Evolutionary conservation across 2,329 filamentous ascomycete genomes (phyloP).

Genomic region (Macroventuria anomochaeta): DNA sequence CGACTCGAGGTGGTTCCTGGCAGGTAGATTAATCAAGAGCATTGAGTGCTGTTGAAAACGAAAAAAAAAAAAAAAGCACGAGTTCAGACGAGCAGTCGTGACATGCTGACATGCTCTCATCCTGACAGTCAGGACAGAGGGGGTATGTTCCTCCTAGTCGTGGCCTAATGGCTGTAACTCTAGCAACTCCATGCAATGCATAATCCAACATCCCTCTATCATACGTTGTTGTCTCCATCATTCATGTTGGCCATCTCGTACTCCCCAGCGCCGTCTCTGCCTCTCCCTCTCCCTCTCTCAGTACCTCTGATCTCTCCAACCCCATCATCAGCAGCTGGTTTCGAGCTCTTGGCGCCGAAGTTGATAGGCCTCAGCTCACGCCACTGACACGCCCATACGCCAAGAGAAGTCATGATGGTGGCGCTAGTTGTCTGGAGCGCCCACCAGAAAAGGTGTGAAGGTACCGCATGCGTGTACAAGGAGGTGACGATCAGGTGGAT

Average conservation of each 20-base stretch:
- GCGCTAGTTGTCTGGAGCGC: conserved; percentile 66
- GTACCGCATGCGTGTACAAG: conserved; percentile 78
- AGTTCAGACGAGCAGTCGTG: not conserved
- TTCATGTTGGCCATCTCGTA: conserved; percentile 58
- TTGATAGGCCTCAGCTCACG: conserved; percentile 86
- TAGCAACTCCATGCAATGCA: conserved; percentile 41
- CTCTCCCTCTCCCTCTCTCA: conserved; percentile 50
- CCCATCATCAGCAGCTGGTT: conserved; percentile 46
- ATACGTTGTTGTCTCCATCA: conserved; percentile 46
- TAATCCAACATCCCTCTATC: conserved; percentile 20
- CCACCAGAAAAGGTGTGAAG: conserved; percentile 89
- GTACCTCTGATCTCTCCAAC: conserved; percentile 50
- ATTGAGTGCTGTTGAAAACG: conserved; percentile 40
- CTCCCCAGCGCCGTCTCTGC: conserved; percentile 54
- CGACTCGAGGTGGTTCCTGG: conserved; percentile 39
- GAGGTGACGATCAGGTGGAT: conserved; percentile 80
- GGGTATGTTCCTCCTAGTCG: conserved; percentile 23
- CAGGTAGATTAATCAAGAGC: conserved; percentile 43
- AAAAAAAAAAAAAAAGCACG: not conserved
- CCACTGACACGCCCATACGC: conserved; percentile 91
- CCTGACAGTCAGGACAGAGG: not conserved
- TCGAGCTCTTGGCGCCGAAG: conserved; percentile 68
- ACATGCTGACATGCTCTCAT: not conserved
- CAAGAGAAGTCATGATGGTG: conserved; percentile 70
- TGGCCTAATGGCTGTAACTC: conserved; percentile 15